Base-by-base conservation (phyloP, 495 filamentous ascomycete species). In the Trichocladium antarcticum region DNA sequence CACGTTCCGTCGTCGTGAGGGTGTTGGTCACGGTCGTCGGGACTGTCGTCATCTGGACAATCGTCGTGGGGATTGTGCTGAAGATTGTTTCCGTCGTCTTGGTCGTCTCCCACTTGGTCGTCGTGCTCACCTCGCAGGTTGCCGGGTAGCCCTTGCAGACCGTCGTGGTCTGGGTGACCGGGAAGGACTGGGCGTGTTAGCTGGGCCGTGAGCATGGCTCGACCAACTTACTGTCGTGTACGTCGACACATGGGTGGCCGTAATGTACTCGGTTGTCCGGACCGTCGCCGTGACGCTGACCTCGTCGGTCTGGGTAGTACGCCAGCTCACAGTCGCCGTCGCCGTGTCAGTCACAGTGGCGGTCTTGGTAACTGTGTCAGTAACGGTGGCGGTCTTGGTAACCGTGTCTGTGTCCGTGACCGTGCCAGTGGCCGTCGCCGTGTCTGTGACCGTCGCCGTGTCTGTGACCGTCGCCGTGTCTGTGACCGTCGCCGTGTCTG, bases 81-180 rank as follows among this genome's bases (percentile, higher is more conserved):
- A 28, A 50, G 24, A 54, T 46, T 2, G 45, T 50, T 9, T 41
- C 56, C 5, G 53, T 57, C 37, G 31, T 56, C 3, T 55, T 64
- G 3, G 47, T 53, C 21, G 56, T 59, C 17, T 42, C 17, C 55
- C 53, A 62, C 42, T 55, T 39, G 7, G 60, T 66, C 3, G 48
- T 56, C 14, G 58, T 57, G 40, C 32, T 52, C 14, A 57, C 50
- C n/a, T 52, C 49, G 46, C 59, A 62, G 3, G 28, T 12, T 16
- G 39, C 15, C 14, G 57, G 47, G n/a, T 50, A 45, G 10, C 44
- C 43, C 27, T 56, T 52, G 39, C 57, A 60, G 20, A 55, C 53
- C 7, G 34, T 58, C 35, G 51, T 42, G 11, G 57, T 60, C 22
- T 35, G 48, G 28, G 49, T 55, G 15, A 58, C 55, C 12, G 57